A percentile compares a stretch with the other conserved stretches of the same genome.
Conservation (phyloP, 164 flowering plant species). For the Kingdonia uniflora region DNA sequence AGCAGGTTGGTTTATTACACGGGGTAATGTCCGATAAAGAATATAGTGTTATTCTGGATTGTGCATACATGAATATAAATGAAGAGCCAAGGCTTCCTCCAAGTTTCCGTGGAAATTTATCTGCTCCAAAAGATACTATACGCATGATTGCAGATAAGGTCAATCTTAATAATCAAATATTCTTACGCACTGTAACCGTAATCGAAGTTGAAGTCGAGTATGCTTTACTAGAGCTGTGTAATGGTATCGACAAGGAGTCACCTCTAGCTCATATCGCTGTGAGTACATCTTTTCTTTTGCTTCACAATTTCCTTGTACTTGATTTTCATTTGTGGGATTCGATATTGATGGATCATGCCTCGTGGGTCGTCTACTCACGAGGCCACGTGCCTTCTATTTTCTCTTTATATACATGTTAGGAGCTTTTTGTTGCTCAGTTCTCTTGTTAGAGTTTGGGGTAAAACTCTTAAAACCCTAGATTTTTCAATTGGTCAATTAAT, state of each 20-base stretch:
- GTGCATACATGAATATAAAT: conserved; percentile 54
- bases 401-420: no score
- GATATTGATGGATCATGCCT: no score
- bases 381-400: no score
- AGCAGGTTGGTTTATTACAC: conserved; percentile 77
- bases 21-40: conserved; percentile 79
- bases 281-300: conserved; percentile 24
- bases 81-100: conserved; percentile 89
- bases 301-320: background rate
- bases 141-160: conserved; percentile 82
- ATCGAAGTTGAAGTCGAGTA: conserved; percentile 62
- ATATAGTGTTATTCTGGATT: conserved; percentile 68
- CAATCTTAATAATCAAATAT: conserved; percentile 66
- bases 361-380: no score
- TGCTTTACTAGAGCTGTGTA: conserved; percentile 80
- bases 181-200: conserved; percentile 70
- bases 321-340: no score
- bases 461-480: no score
- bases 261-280: conserved; percentile 82
- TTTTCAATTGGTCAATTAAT: no score
- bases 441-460: no score
- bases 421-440: no score
- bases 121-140: conserved; percentile 66
- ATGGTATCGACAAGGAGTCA: conserved; percentile 63
- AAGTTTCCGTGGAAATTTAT: conserved; percentile 55